Conservation (phyloP, 805 yeast genomes). For the Kregervanrija delftensis region DNA sequence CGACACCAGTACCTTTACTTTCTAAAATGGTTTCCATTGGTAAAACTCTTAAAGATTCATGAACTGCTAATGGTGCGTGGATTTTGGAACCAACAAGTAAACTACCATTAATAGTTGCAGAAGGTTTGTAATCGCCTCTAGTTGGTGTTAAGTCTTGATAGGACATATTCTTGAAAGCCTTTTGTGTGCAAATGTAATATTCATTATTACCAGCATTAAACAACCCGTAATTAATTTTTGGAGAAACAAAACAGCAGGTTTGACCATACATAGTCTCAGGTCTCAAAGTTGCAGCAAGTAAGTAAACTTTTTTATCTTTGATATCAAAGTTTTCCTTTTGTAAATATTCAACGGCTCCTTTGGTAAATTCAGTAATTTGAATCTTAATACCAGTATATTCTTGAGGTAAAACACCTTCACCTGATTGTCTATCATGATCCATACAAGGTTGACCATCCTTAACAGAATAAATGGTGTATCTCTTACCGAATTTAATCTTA, state of each 20-base stretch:
- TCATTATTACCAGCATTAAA: slow-evolving; percentile 77
- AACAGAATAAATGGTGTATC: slow-evolving; percentile 95
- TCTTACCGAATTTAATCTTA: slow-evolving; percentile 95
- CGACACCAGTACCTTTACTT: slow-evolving; percentile 97
- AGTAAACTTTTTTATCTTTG: slow-evolving; percentile 56
- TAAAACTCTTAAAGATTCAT: slow-evolving; percentile 67
- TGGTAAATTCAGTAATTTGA: slow-evolving; percentile 52
- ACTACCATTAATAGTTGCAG: slow-evolving; percentile 57
- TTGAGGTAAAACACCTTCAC: slow-evolving; percentile 96
- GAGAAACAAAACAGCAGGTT: slow-evolving; percentile 95
- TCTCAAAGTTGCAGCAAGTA: slow-evolving; percentile 95
- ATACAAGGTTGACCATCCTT: slow-evolving; percentile 99
- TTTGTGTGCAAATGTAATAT: slow-evolving; percentile 79
- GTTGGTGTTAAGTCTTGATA: slow-evolving; percentile 88
- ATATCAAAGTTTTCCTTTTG: slow-evolving; percentile 41
- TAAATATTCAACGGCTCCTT: slow-evolving; percentile 48
- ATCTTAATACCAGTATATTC: slow-evolving; percentile 94
- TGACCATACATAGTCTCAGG: slow-evolving; percentile 99
- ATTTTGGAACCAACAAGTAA: slow-evolving; percentile 81
- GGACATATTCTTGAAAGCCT: slow-evolving; percentile 96
- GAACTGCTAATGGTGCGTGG: slow-evolving; percentile 72
- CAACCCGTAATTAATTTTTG: slow-evolving; percentile 86
- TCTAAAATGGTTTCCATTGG: slow-evolving; percentile 98
- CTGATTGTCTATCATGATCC: slow-evolving; percentile 97
- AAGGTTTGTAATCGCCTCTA: slow-evolving; percentile 70